phyloP scores from a whole-genome alignment of 2,329 filamentous ascomycete genomes.

The Xylariaceae sp. region DNA sequence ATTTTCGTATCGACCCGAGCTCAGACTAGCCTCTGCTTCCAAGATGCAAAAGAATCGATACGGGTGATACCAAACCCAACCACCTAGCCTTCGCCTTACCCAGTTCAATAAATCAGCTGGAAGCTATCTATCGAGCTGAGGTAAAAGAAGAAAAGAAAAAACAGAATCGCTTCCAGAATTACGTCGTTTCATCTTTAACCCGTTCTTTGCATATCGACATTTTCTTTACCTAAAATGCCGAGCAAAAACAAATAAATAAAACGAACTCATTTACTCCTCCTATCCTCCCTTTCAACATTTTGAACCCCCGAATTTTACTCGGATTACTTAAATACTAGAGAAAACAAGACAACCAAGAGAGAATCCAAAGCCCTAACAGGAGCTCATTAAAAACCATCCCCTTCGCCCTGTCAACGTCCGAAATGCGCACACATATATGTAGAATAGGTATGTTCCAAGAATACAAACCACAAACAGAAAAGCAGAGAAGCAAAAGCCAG shows the following conservation, averaged over 20 bases:
- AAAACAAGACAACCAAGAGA: background rate
- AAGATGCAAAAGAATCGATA: no score
- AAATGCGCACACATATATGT: slow-evolving; percentile 5
- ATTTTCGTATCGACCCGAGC: no score
- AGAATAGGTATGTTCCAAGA: slow-evolving; percentile 16
- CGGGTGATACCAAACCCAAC: no score
- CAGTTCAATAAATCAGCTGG: no score
- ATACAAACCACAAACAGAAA: background rate
- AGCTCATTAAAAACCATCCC: no score
- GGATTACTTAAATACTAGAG: background rate
- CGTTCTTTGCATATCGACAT: slow-evolving; percentile 6
- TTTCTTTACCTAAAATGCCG: background rate
- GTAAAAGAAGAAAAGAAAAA: background rate
- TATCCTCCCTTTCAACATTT: background rate
- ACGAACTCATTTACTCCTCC: background rate
- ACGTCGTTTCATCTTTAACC: slow-evolving; percentile 13
- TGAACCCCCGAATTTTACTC: background rate
- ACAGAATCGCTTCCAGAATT: background rate
- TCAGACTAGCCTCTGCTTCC: no score
- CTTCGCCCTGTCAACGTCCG: background rate
- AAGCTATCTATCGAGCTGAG: no score
- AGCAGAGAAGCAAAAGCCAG: slow-evolving; percentile 8
- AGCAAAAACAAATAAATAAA: no score
- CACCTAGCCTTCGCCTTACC: no score
- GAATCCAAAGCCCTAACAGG: background rate